phyloP scores from a whole-genome alignment of 1,284 basidiomycete genomes.

The Tilletia indica region DNA sequence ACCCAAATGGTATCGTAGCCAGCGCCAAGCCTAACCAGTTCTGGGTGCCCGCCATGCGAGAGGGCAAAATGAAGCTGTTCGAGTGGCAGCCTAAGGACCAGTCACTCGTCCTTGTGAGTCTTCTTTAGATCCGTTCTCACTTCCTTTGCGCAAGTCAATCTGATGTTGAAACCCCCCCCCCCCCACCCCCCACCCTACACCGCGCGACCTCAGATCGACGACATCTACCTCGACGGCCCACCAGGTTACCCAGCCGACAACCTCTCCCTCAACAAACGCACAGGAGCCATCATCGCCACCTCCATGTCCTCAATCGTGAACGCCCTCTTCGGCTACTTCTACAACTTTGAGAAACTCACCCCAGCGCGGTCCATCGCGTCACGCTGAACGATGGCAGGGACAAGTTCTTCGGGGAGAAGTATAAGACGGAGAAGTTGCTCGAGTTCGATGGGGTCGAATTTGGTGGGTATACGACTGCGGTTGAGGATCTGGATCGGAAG shows the following conservation, averaged over 20 bases:
- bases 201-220: slow-evolving; percentile 28
- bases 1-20: slow-evolving; percentile 37
- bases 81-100: slow-evolving; percentile 37
- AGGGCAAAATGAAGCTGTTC: slow-evolving; percentile 31
- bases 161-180: neutral
- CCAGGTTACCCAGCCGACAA: slow-evolving; percentile 41
- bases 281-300: slow-evolving; percentile 36
- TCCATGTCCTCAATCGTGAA: slow-evolving; percentile 34
- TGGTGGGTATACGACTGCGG: neutral
- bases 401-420: slow-evolving; percentile 44
- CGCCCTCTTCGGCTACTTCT: slow-evolving; percentile 27
- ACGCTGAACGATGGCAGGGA: slow-evolving; percentile 35
- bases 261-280: slow-evolving; percentile 30
- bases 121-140: neutral
- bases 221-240: slow-evolving; percentile 25
- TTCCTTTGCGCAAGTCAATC: neutral
- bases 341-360: slow-evolving; percentile 18
- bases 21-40: slow-evolving; percentile 26
- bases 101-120: slow-evolving; percentile 21
- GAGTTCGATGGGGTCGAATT: slow-evolving; percentile 37
- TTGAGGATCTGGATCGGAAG: neutral
- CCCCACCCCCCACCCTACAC: neutral
- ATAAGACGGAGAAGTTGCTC: slow-evolving; percentile 38
- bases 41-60: slow-evolving; percentile 31
- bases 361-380: slow-evolving; percentile 34